Evolutionary conservation across 495 filamentous ascomycete species (phyloP).

Genomic region (Penicillium diatomitis): DNA sequence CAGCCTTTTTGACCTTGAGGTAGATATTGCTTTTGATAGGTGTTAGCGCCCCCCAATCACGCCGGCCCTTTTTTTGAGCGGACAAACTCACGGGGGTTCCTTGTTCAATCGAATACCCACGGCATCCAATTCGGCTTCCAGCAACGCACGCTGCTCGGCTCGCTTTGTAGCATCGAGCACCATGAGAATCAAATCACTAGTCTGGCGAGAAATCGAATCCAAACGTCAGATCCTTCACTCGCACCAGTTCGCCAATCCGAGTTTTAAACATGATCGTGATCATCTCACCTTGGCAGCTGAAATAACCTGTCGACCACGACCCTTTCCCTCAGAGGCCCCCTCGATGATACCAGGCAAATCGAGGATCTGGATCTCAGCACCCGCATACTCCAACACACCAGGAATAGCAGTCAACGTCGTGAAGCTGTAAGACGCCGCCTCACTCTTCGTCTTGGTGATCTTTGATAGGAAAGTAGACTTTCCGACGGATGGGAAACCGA

Average conservation of each 20-base stretch:
- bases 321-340: conserved; percentile 93
- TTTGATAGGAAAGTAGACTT: conserved; percentile 99
- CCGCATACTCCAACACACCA: conserved; percentile 95
- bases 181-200: conserved; percentile 96
- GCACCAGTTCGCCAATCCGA: too few species aligned
- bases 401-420: conserved; percentile 97
- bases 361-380: conserved; percentile 95
- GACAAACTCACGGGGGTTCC: conserved; percentile 65
- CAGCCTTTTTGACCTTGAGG: conserved; percentile 93
- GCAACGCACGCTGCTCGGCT: conserved; percentile 81
- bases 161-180: conserved; percentile 94
- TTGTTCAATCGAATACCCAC: conserved; percentile 93
- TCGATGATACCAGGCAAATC: conserved; percentile 99
- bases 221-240: too few species aligned
- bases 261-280: not conserved
- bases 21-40: conserved; percentile 72
- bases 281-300: conserved; percentile 71
- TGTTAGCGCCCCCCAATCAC: not conserved
- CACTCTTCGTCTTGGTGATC: conserved; percentile 96
- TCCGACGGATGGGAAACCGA: conserved; percentile 96
- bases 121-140: conserved; percentile 91
- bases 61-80: too few species aligned
- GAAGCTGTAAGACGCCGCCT: conserved; percentile 95
- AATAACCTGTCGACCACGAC: conserved; percentile 92
- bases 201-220: conserved; percentile 36